These are phyloP conservation scores for Rickenella mellea DNA, from an alignment of 768 basidiomycete species.

Conservation along the genomic window DNA sequence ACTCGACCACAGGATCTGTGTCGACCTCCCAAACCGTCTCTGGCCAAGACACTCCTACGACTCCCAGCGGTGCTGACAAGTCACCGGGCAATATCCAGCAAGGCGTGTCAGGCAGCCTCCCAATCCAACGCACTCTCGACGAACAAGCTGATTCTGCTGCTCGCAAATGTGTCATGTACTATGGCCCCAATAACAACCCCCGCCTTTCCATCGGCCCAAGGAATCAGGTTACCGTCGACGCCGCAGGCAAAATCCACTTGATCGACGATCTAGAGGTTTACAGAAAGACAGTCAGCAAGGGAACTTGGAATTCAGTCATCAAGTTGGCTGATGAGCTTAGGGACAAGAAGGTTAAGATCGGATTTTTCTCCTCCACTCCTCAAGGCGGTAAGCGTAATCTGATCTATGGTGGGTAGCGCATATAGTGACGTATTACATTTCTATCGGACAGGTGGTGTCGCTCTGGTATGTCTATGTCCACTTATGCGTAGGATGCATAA, in stretches of 20 bases:
- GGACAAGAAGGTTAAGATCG: conserved; percentile 81
- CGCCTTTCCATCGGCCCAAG: conserved; percentile 73
- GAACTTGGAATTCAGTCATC: conserved; percentile 75
- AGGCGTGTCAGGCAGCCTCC: conserved; percentile 47
- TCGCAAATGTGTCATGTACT: conserved; percentile 78
- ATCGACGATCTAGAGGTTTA: conserved; percentile 77
- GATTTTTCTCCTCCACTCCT: conserved; percentile 92
- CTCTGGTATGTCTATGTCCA: conserved; percentile 51
- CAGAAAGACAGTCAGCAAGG: conserved; percentile 56
- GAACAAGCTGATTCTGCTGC: conserved; percentile 84
- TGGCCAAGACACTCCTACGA: conserved; percentile 73
- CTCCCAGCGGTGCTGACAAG: conserved; percentile 33
- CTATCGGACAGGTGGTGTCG: conserved; percentile 76
- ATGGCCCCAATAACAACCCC: conserved; percentile 75
- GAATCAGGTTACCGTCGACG: conserved; percentile 84
- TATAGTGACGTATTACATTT: conserved; percentile 7
- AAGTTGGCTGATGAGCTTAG: conserved; percentile 79
- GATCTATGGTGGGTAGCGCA: neutral
- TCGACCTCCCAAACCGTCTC: conserved; percentile 57
- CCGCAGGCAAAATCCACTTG: conserved; percentile 77
- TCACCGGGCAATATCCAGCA: conserved; percentile 28
- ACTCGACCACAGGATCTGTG: conserved; percentile 52
- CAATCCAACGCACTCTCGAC: conserved; percentile 68
- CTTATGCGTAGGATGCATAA: conserved; percentile 3
- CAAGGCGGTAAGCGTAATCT: conserved; percentile 61